Percentiles rank a stretch among this genome's conserved stretches.
Conservation (phyloP, 768 basidiomycete species). For the Piloderma croceum region DNA sequence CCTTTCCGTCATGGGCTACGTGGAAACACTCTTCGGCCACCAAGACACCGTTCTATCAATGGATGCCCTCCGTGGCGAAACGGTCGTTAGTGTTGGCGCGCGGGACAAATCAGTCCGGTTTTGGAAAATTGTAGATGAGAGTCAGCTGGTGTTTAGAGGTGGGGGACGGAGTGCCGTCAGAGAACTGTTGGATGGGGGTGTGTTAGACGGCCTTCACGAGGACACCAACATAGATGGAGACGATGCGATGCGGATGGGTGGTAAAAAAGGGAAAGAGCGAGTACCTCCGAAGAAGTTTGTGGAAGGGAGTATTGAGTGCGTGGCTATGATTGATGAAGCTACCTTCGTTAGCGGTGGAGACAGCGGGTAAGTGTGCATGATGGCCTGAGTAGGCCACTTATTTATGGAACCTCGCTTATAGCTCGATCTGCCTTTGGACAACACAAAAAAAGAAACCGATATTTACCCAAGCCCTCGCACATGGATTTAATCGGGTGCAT, state of each 20-base stretch:
- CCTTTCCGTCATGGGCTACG: conserved; percentile 77
- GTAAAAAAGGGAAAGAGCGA: conserved; percentile 28
- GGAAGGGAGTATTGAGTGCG: conserved; percentile 88
- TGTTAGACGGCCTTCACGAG: conserved; percentile 57
- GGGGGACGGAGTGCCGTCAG: conserved; percentile 81
- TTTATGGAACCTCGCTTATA: conserved; percentile 24
- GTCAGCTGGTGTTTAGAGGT: conserved; percentile 91
- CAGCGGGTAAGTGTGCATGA: conserved; percentile 66
- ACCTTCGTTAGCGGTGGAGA: conserved; percentile 94
- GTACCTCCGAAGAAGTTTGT: conserved; percentile 48
- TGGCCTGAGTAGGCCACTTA: neutral
- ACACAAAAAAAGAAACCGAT: conserved; percentile 93
- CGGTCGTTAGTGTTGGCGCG: conserved; percentile 81
- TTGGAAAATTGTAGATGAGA: conserved; percentile 97
- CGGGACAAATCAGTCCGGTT: conserved; percentile 88
- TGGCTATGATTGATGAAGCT: conserved; percentile 92
- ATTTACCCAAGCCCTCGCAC: conserved; percentile 80
- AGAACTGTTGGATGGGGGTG: conserved; percentile 75
- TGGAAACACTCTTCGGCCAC: conserved; percentile 96
- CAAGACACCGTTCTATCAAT: conserved; percentile 80
- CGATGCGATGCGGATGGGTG: conserved; percentile 19
- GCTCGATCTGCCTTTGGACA: conserved; percentile 89
- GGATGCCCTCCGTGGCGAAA: conserved; percentile 78
- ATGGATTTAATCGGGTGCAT: conserved; percentile 70
- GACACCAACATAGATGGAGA: conserved; percentile 33